Conservation (phyloP, 83 land plant species). For the Diphasiastrum complanatum region DNA sequence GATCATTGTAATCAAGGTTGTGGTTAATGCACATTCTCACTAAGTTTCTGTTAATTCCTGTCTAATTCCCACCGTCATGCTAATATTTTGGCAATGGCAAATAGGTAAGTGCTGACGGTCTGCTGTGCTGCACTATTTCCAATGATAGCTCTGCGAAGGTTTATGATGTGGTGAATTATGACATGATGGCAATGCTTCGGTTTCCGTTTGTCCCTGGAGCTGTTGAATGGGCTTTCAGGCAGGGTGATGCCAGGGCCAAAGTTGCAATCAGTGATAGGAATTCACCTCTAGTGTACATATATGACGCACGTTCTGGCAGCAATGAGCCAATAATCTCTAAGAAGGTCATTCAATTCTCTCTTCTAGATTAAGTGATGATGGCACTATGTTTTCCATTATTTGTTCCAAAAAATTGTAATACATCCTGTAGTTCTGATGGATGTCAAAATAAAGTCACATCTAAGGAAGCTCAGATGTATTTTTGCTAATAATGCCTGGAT, state of each 20-base stretch:
- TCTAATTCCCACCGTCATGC: too few species aligned
- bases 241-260: slow-evolving; percentile 89
- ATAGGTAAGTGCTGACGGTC: slow-evolving; percentile 98
- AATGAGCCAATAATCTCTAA: slow-evolving; percentile 70
- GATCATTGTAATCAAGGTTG: too few species aligned
- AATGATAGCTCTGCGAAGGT: slow-evolving; percentile 76
- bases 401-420: too few species aligned
- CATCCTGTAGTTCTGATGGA: too few species aligned
- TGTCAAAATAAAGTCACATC: too few species aligned
- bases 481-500: too few species aligned
- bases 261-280: slow-evolving; percentile 80
- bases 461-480: too few species aligned
- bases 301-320: slow-evolving; percentile 86
- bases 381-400: too few species aligned
- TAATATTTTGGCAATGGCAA: slow-evolving; percentile 23
- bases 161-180: slow-evolving; percentile 98
- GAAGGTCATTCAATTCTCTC: slow-evolving; percentile 66
- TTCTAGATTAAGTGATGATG: too few species aligned
- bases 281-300: slow-evolving; percentile 67
- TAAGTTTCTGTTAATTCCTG: too few species aligned
- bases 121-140: slow-evolving; percentile 96
- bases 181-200: slow-evolving; percentile 97
- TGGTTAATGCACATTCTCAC: too few species aligned
- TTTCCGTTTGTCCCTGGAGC: slow-evolving; percentile 74
- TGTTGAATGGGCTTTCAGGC: slow-evolving; percentile 90